Base-by-base conservation (phyloP, 306 rosid genomes). In the Cicer arietinum region DNA sequence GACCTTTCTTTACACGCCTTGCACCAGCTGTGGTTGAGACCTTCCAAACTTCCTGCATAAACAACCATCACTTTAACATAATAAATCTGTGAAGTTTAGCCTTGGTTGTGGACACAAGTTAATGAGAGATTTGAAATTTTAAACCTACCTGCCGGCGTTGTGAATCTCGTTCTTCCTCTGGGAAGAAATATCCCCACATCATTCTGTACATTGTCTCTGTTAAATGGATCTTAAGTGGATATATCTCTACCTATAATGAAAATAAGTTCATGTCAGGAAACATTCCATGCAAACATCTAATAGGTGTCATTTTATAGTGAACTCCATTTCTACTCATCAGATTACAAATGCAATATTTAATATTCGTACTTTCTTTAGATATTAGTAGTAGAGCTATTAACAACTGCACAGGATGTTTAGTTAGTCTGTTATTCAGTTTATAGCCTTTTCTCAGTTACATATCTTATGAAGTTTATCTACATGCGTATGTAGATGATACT, bases 121-220 rank as follows among this genome's bases (percentile, higher is more conserved):
- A 43, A 7, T 41, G 14, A 52, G 54, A 14, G 42, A 65, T 45
- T 63, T 54, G 35, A 69, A 74, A 72, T 68, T 64, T 67, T 71
- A 56, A 69, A 86, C 89, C 48, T 76, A 90, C 99, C 90, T 95
- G 96, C 76, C 99, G 92, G 68, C 96, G 88, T 35, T 85, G 91
- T 61, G 98, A 90, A 84, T 90, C 99, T 77, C 80, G 86, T 65
- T 85, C 93, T 81, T 92, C 98, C 52, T 86, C 99, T 9, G 92
- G 92, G 85, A 95, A 95, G 79, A 95, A 87, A 81, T 95, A 95
- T 25, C 75, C 97, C 99, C 99, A 95, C 96, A 95, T 92, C 96
- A 90, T 89, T 80, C 91, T 78, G 84, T 92, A 95, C 96, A 95
- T 92, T 4, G 91, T 67, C 88, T 95, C 99, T 1, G 92, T 88